phyloP scores from a whole-genome alignment of 306 rosid genomes.

The Crataegus laevigata region DNA sequence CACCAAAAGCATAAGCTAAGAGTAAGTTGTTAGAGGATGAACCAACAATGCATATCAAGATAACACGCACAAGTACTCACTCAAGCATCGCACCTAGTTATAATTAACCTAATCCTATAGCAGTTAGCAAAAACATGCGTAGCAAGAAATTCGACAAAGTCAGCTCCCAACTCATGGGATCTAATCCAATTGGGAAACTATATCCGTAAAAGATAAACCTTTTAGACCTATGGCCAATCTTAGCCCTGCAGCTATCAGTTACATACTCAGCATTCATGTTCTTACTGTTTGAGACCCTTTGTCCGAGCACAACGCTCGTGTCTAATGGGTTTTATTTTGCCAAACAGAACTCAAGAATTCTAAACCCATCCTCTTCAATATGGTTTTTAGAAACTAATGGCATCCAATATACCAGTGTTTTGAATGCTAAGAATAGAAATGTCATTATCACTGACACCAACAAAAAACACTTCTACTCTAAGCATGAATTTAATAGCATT shows the following conservation, averaged over 20 bases:
- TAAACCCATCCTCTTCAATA: neutral
- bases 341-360: neutral
- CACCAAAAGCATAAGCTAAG: neutral
- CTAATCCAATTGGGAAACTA: neutral
- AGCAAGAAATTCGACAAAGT: neutral
- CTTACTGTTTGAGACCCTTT: neutral
- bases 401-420: neutral
- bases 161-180: neutral
- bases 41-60: neutral
- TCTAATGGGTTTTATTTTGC: neutral
- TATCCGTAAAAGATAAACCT: neutral
- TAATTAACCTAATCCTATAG: neutral
- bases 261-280: neutral
- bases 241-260: neutral
- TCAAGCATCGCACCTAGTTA: neutral
- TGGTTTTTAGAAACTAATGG: neutral
- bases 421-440: neutral
- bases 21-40: neutral
- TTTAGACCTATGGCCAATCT: neutral
- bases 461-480: neutral
- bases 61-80: neutral
- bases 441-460: neutral
- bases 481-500: neutral
- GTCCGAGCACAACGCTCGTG: neutral
- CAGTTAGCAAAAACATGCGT: neutral